Conservation (phyloP, 495 filamentous ascomycete species). For the Aspergillus cavernicola region DNA sequence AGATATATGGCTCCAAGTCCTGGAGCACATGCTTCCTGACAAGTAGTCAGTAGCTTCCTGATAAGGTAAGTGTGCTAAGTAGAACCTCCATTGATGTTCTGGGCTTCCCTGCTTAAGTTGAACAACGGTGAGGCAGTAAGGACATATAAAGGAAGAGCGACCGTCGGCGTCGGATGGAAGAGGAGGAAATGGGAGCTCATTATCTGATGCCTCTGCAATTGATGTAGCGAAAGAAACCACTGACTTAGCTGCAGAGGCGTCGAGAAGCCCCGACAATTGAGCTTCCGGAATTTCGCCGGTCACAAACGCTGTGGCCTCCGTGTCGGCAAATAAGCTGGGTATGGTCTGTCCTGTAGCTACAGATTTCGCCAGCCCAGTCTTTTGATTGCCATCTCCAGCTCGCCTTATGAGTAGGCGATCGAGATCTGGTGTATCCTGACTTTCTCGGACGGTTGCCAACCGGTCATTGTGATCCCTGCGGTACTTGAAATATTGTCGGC, state of each 20-base stretch:
- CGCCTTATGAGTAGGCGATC: neutral
- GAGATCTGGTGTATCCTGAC: neutral
- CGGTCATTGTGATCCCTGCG: neutral
- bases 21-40: neutral
- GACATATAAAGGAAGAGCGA: neutral
- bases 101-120: neutral
- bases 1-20: conserved; percentile 2
- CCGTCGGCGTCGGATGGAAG: neutral
- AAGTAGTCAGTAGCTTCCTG: neutral
- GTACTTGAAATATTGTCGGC: conserved; percentile 3
- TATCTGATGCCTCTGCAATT: neutral
- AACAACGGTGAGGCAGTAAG: neutral
- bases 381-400: neutral
- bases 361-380: neutral
- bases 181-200: neutral
- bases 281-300: neutral
- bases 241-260: neutral
- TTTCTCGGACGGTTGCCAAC: neutral
- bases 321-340: neutral
- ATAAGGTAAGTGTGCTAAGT: neutral
- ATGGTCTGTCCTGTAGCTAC: neutral
- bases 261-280: neutral
- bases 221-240: neutral
- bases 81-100: neutral
- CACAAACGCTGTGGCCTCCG: neutral